Evolutionary conservation across 2,329 filamentous ascomycete genomes (phyloP), one percentile per base, ranked within the genome.

Genomic region (Colletotrichum camelliae): DNA sequence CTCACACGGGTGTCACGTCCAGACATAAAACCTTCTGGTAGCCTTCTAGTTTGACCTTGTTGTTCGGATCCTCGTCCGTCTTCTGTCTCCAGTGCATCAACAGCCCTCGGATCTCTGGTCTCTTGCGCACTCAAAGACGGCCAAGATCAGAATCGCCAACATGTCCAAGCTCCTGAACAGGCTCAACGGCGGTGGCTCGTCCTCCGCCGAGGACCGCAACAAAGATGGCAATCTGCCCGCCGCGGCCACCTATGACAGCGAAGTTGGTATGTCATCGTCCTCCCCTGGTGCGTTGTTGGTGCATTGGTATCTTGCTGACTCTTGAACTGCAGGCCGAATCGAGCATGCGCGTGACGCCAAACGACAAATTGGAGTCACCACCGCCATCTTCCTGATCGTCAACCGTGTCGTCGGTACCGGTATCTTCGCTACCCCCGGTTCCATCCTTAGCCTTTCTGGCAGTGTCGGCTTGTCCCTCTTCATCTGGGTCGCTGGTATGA

Each of bases 401-500:
- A 93, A 93, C 84, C 89, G 91, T 74, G 91, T 93, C 84, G 90
- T 94, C 72, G 92, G 92, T 57, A 93, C 91, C 13, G 92, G 92
- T 77, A 93, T 94, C 82, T 93, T 93, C 78, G 90, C 92, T 1
- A 93, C 91, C 0, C 91, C 92, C 0, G 88, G 88, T 57, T 86
- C 88, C 55, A 92, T 93, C 77, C 85, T 93, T 67, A 79, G 83
- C 3, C 86, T 91, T 0, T 89, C 87, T 10, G 91, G 92, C 73
- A 92, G 89, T 74, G 88, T 92, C n/a, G 92, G 92, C 5, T 86
- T 93, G 0, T 86, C 91, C 0, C 86, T 93, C 27, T 87, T 93
- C 77, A 88, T 94, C 77, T 94, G 92, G 92, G 86, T 93, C 1
- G 86, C 86, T 2, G 92, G 92, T 31, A 90, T 90, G 84, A 79